Evolutionary conservation across 116 monocot species (phyloP).

Genomic region (Thalassia testudinum): DNA sequence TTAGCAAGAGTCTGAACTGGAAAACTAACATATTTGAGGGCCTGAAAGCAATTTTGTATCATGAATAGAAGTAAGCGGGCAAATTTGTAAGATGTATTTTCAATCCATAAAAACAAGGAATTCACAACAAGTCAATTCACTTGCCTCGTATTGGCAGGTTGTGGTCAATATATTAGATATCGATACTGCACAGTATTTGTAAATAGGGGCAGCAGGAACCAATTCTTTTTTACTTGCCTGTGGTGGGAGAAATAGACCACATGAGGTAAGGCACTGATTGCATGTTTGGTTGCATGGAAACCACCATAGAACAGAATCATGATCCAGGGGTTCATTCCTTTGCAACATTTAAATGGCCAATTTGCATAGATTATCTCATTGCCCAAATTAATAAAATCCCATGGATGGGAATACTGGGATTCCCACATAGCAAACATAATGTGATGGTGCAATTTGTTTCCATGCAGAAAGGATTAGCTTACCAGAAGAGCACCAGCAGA

Average conservation of each 20-base stretch:
- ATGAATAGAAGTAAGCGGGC: neutral
- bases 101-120: too few relatives aligned
- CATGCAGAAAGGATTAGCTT: conserved; percentile 1
- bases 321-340: too few relatives aligned
- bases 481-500: conserved; percentile 81
- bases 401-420: too few relatives aligned
- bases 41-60: conserved; percentile 38
- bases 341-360: too few relatives aligned
- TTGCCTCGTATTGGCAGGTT: conserved; percentile 95
- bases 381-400: too few relatives aligned
- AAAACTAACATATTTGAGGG: conserved; percentile 97
- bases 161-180: conserved; percentile 92
- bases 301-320: too few relatives aligned
- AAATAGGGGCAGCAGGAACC: conserved; percentile 77
- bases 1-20: conserved; percentile 96
- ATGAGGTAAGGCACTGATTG: neutral
- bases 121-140: too few relatives aligned
- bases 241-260: neutral
- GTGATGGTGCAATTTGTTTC: neutral
- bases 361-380: too few relatives aligned
- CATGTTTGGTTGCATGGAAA: too few relatives aligned
- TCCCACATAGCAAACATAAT: too few relatives aligned
- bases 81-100: too few relatives aligned
- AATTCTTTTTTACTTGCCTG: conserved; percentile 79
- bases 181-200: conserved; percentile 74